phyloP scores from a whole-genome alignment of 1,139 yeast genomes.

The Suhomyces bribrorum region DNA sequence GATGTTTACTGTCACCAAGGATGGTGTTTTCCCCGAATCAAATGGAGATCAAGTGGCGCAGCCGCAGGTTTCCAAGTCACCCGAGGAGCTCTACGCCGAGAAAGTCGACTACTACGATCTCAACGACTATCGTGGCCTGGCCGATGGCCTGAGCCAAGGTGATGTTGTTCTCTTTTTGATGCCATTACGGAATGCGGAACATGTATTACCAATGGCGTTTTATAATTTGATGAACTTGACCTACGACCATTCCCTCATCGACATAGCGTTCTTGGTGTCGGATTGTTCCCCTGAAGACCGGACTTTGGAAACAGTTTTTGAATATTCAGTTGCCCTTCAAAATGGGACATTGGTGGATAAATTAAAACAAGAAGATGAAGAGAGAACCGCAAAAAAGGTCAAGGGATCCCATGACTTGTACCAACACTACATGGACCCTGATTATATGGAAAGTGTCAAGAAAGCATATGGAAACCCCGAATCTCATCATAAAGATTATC shows the following conservation, averaged over 20 bases:
- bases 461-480: conserved; percentile 63
- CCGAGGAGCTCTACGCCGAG: conserved; percentile 27
- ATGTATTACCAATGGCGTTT: conserved; percentile 79
- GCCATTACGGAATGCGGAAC: conserved; percentile 82
- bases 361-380: conserved; percentile 43
- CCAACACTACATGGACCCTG: conserved; percentile 67
- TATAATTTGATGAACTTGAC: conserved; percentile 83
- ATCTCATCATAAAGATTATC: conserved; percentile 56
- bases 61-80: conserved; percentile 5
- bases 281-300: conserved; percentile 79
- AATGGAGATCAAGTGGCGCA: conserved; percentile 1
- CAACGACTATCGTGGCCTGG: conserved; percentile 54
- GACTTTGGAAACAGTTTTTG: conserved; percentile 67
- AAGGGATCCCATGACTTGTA: conserved; percentile 63
- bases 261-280: conserved; percentile 80
- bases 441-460: conserved; percentile 57
- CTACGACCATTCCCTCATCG: conserved; percentile 79
- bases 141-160: conserved; percentile 54
- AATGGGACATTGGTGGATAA: conserved; percentile 63
- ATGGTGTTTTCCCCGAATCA: conserved; percentile 30
- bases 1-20: conserved; percentile 40
- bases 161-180: conserved; percentile 71
- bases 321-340: conserved; percentile 66
- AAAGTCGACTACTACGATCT: conserved; percentile 64
- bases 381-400: conserved; percentile 27